Conservation (phyloP, 1,139 yeast genomes). For the Kurtzmaniella natalensis region DNA sequence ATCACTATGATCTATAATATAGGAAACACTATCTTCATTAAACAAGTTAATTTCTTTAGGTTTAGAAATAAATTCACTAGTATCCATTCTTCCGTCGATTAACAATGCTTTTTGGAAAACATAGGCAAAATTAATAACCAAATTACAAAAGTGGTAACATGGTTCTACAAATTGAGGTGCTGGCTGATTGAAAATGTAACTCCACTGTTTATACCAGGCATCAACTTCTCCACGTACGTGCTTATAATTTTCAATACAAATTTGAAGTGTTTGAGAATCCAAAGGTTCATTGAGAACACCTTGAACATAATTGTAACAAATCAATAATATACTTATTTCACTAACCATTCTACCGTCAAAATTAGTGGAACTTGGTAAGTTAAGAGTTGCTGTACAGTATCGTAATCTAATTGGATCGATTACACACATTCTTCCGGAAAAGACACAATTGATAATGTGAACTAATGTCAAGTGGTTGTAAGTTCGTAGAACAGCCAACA, state of each 20-base stretch:
- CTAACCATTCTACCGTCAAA: conserved; percentile 84
- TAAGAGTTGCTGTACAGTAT: conserved; percentile 58
- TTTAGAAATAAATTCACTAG: conserved; percentile 2
- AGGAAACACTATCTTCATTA: conserved; percentile 21
- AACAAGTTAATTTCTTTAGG: conserved; percentile 12
- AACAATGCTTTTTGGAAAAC: conserved; percentile 20
- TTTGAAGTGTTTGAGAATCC: conserved; percentile 16
- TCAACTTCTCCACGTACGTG: conserved; percentile 36
- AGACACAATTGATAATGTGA: conserved; percentile 64
- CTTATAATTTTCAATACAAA: conserved; percentile 20
- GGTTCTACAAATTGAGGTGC: conserved; percentile 74
- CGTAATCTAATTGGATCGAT: conserved; percentile 62
- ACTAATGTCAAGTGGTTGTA: conserved; percentile 74
- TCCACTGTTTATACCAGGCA: conserved; percentile 71
- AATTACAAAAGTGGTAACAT: conserved; percentile 61
- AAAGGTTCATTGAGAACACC: conserved; percentile 19
- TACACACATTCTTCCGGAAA: conserved; percentile 73
- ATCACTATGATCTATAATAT: conserved; percentile 19
- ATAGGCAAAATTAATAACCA: conserved; percentile 40
- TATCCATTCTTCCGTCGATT: conserved; percentile 6
- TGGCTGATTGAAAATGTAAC: conserved; percentile 65
- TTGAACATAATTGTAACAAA: conserved; percentile 61
- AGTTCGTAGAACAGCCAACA: conserved; percentile 50
- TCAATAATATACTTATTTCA: conserved; percentile 62
- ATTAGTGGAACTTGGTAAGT: conserved; percentile 63